phyloP scores from a whole-genome alignment of 192 early-diverging fungal genomes.

The Gonapodya sp. region DNA sequence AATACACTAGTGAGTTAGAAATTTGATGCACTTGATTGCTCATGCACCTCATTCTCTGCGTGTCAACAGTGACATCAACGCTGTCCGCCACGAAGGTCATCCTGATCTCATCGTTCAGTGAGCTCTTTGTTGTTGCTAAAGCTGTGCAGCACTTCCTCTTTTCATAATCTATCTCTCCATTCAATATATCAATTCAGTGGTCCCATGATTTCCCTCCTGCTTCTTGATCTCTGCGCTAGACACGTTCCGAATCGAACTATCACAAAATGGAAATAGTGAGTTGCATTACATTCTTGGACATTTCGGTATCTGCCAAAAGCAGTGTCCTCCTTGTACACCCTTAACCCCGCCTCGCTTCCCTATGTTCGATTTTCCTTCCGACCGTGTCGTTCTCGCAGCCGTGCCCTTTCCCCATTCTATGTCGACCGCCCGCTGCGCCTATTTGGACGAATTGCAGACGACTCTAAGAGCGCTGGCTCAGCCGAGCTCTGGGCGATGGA shows the following conservation, averaged over 20 bases:
- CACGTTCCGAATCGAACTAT: background rate
- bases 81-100: background rate
- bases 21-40: background rate
- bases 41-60: background rate
- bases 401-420: background rate
- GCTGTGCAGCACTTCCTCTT: too few species aligned
- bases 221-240: background rate
- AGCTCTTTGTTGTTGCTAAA: too few species aligned
- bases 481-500: slow-evolving; percentile 67
- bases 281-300: too few species aligned
- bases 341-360: background rate
- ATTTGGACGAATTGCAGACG: slow-evolving; percentile 23
- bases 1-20: slow-evolving; percentile 55
- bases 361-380: background rate
- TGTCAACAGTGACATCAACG: background rate
- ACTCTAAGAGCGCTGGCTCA: slow-evolving; percentile 18
- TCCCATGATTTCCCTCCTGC: background rate
- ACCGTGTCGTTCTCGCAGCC: background rate
- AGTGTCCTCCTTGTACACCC: background rate
- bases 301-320: too few species aligned
- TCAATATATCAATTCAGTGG: background rate
- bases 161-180: too few species aligned
- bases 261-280: background rate
- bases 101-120: background rate
- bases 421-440: background rate